Evolutionary conservation across 2,329 filamentous ascomycete genomes (phyloP).

Genomic region (Setomelanomma holmii): DNA sequence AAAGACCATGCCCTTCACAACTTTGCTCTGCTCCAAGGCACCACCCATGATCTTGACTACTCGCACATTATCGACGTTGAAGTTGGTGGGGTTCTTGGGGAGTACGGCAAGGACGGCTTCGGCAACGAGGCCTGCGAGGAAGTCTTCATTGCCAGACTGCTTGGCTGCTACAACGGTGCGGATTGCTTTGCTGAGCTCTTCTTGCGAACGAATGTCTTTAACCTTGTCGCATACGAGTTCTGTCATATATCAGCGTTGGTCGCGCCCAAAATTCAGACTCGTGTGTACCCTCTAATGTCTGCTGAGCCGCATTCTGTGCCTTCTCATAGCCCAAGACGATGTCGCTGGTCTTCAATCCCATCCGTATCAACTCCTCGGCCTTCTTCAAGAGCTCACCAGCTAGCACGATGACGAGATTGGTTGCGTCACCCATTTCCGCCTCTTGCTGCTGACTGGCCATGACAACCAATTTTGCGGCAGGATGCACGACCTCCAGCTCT

Average conservation of each 20-base stretch:
- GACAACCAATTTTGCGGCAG: conserved; percentile 94
- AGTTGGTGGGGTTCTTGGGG: conserved; percentile 93
- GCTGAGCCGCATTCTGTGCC: conserved; percentile 86
- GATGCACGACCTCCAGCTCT: conserved; percentile 97
- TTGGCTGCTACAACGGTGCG: conserved; percentile 96
- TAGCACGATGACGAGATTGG: conserved; percentile 94
- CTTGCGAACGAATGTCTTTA: conserved; percentile 77
- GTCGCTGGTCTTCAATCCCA: conserved; percentile 98
- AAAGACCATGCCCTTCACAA: conserved; percentile 99
- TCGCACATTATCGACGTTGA: conserved; percentile 98
- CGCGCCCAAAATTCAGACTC: not conserved
- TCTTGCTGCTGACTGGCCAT: conserved; percentile 99
- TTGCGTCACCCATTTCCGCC: conserved; percentile 98
- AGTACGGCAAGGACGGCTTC: conserved; percentile 85
- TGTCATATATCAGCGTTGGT: conserved; percentile 40
- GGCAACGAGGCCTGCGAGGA: conserved; percentile 84
- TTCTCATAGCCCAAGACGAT: conserved; percentile 96
- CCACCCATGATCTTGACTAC: conserved; percentile 99
- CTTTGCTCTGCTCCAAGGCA: conserved; percentile 88
- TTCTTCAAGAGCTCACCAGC: conserved; percentile 96
- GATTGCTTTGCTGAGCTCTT: conserved; percentile 92
- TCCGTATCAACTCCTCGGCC: conserved; percentile 92
- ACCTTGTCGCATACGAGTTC: conserved; percentile 92
- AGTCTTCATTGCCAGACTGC: conserved; percentile 91
- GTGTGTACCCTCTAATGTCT: conserved; percentile 73